Evolutionary conservation across 768 basidiomycete genomes (phyloP).

Genomic region (Tulasnella sp.): DNA sequence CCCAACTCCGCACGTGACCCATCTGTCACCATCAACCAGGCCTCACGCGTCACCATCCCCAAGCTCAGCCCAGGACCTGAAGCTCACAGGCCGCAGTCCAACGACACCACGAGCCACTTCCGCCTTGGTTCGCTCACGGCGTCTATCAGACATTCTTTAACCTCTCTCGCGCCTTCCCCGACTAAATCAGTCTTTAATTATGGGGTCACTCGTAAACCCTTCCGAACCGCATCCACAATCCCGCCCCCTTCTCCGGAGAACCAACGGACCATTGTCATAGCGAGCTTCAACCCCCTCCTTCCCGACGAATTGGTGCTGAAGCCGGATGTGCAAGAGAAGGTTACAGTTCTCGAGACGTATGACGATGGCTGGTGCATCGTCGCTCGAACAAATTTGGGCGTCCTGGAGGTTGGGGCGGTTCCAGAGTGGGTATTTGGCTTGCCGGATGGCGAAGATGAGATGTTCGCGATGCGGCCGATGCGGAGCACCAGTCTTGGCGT

Average conservation of each 20-base stretch:
- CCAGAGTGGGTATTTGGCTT: conserved; percentile 11
- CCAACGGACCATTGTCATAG: conserved; percentile 2
- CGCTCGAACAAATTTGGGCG: conserved; percentile 8
- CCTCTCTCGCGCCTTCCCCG: background rate
- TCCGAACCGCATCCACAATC: background rate
- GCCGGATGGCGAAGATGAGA: conserved; percentile 8
- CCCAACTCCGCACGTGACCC: background rate
- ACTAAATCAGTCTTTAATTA: conserved; percentile 4
- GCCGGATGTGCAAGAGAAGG: background rate
- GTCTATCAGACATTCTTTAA: conserved; percentile 2
- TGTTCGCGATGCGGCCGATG: conserved; percentile 12
- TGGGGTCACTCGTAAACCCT: conserved; percentile 1
- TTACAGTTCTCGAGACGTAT: conserved; percentile 7
- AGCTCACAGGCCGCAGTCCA: background rate
- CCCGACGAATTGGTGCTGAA: conserved; percentile 11
- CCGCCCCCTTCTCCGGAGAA: background rate
- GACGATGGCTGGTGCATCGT: conserved; percentile 16
- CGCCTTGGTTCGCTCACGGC: conserved; percentile 8
- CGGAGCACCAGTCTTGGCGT: conserved; percentile 12
- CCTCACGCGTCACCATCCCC: background rate
- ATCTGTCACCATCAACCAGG: conserved; percentile 5
- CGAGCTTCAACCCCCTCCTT: conserved; percentile 7
- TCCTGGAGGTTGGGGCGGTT: conserved; percentile 9
- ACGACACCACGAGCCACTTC: background rate
- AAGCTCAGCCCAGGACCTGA: too few relatives aligned